Evolutionary conservation across 2,329 filamentous ascomycete genomes (phyloP).

Genomic region (Elsinoe batatas): DNA sequence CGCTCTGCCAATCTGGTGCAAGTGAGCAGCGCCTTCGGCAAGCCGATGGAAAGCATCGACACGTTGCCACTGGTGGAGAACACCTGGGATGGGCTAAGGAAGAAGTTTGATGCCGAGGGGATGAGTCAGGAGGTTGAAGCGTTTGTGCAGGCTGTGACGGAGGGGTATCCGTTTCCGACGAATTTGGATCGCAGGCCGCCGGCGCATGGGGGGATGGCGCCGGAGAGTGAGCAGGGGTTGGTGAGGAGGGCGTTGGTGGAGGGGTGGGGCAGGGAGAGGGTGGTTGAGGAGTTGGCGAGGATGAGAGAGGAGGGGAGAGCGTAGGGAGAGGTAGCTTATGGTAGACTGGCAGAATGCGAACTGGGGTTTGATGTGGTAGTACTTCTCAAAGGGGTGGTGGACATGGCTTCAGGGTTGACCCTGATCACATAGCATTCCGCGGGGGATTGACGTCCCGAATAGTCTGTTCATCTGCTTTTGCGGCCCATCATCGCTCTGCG

Average conservation of each 20-base stretch:
- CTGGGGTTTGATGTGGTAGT: background rate
- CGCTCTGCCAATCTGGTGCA: slow-evolving; percentile 54
- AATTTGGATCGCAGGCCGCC: slow-evolving; percentile 51
- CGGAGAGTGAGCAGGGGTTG: slow-evolving; percentile 48
- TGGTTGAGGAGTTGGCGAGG: slow-evolving; percentile 27
- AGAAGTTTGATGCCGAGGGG: slow-evolving; percentile 28
- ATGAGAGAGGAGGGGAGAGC: slow-evolving; percentile 20
- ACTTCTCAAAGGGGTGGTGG: too few relatives aligned
- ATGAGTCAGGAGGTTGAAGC: slow-evolving; percentile 36
- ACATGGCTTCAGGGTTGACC: too few relatives aligned
- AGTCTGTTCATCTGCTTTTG: background rate
- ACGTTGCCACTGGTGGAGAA: slow-evolving; percentile 38
- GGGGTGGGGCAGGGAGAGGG: slow-evolving; percentile 31
- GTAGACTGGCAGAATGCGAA: background rate
- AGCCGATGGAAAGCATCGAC: slow-evolving; percentile 54
- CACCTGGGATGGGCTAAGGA: slow-evolving; percentile 35
- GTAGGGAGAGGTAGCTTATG: slow-evolving; percentile 13
- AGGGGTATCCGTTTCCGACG: slow-evolving; percentile 54
- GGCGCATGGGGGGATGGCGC: slow-evolving; percentile 48
- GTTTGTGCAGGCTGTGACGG: slow-evolving; percentile 43
- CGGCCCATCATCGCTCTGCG: too few relatives aligned
- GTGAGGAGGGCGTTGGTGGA: slow-evolving; percentile 36
- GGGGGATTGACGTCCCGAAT: background rate
- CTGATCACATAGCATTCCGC: too few relatives aligned
- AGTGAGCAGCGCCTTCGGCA: slow-evolving; percentile 52